Conservation (phyloP, 495 filamentous ascomycete species). For the Darksidea phi region DNA sequence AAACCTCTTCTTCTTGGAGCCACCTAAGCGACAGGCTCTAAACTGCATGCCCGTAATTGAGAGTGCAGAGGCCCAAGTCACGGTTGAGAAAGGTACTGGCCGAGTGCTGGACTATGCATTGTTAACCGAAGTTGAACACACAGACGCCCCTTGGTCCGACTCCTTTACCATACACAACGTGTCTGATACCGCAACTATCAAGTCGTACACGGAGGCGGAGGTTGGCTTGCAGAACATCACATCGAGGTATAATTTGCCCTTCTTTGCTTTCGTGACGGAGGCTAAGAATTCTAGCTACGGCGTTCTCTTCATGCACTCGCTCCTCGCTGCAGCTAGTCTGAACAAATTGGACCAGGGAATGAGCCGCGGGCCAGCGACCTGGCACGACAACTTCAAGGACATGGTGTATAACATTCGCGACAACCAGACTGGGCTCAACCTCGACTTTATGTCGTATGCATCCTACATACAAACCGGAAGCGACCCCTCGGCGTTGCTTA, state of each 20-base stretch:
- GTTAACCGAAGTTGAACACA: neutral
- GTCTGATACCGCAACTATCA: neutral
- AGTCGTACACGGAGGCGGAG: neutral
- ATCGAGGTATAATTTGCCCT: too few relatives aligned
- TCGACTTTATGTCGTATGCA: neutral
- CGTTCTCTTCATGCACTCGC: neutral
- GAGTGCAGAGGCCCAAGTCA: neutral
- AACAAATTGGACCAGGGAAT: neutral
- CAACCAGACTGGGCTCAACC: neutral
- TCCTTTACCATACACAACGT: neutral
- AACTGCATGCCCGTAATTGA: neutral
- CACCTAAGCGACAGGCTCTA: neutral
- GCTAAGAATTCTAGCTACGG: neutral
- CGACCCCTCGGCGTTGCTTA: neutral
- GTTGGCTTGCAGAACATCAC: too few relatives aligned
- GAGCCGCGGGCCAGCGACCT: neutral
- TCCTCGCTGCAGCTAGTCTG: neutral
- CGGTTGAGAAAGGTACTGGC: neutral
- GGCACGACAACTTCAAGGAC: neutral
- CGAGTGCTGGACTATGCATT: neutral
- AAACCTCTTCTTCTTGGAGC: neutral
- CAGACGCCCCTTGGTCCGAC: neutral
- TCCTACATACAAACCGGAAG: neutral
- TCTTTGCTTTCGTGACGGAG: too few relatives aligned
- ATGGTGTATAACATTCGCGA: neutral